A percentile compares a stretch with the other conserved stretches of the same genome.
phyloP scores from a whole-genome alignment of 2,329 filamentous ascomycete genomes.

The Trichoderma hamatum region DNA sequence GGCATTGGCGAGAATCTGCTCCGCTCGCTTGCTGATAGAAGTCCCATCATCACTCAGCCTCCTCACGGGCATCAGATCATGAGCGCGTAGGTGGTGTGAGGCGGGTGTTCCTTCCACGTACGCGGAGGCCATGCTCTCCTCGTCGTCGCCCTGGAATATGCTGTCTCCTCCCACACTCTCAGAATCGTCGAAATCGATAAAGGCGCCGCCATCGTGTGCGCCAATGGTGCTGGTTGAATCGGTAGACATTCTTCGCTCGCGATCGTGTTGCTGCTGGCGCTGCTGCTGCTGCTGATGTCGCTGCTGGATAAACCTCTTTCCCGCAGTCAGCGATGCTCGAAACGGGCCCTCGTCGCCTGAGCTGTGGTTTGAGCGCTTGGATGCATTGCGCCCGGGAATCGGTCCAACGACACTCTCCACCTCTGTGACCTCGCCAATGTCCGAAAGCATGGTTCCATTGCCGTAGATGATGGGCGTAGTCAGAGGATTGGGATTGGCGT shows the following conservation, averaged over 20 bases:
- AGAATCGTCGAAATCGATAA: slow-evolving; percentile 64
- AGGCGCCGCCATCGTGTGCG: slow-evolving; percentile 52
- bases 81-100: slow-evolving; percentile 30
- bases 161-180: slow-evolving; percentile 64
- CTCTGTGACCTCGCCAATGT: slow-evolving; percentile 63
- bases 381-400: slow-evolving; percentile 44
- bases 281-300: slow-evolving; percentile 44
- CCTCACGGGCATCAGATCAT: slow-evolving; percentile 28
- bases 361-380: slow-evolving; percentile 40
- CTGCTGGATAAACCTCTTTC: slow-evolving; percentile 48
- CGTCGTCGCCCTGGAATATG: slow-evolving; percentile 68
- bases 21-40: slow-evolving; percentile 78
- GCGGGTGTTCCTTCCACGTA: slow-evolving; percentile 52
- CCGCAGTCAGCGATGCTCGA: slow-evolving; percentile 52
- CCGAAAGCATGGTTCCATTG: slow-evolving; percentile 69
- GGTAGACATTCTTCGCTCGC: slow-evolving; percentile 57
- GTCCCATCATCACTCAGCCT: slow-evolving; percentile 57
- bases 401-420: slow-evolving; percentile 54
- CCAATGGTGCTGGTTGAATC: slow-evolving; percentile 66
- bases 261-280: slow-evolving; percentile 45
- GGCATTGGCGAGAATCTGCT: slow-evolving; percentile 89
- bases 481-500: slow-evolving; percentile 48
- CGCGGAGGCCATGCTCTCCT: slow-evolving; percentile 65
- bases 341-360: slow-evolving; percentile 42
- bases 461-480: slow-evolving; percentile 69